phyloP scores from a whole-genome alignment of 148 eudicot species.

The Fagopyrum homotropicum region DNA sequence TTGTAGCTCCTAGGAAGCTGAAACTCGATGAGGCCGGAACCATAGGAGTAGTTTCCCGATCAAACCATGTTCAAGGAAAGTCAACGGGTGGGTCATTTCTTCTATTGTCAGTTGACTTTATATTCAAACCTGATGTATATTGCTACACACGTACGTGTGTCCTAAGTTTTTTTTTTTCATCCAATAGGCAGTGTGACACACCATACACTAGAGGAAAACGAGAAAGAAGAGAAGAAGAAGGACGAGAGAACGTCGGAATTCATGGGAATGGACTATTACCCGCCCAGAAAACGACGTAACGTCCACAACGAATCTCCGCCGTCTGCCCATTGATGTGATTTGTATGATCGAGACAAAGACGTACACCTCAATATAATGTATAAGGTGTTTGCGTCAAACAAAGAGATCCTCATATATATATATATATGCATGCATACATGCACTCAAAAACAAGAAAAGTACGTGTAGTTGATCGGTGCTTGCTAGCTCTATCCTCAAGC shows the following conservation, averaged over 20 bases:
- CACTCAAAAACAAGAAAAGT: no score
- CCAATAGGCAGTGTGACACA: not conserved
- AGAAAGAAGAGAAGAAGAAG: not conserved
- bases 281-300: not conserved
- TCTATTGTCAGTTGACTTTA: no score
- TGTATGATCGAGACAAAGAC: not conserved
- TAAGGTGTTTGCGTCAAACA: no score
- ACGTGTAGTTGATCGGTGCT: not conserved
- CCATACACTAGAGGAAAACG: not conserved
- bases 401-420: not conserved
- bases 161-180: no score
- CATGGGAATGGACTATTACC: constrained; percentile 10
- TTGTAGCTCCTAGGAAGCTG: not conserved
- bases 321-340: not conserved
- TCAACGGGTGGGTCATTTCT: not conserved
- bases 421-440: no score
- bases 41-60: not conserved
- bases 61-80: not conserved
- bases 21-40: not conserved
- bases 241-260: not conserved
- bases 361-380: no score
- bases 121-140: no score
- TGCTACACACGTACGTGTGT: no score
- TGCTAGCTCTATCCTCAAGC: not conserved
- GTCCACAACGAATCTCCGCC: not conserved